Evolutionary conservation across 805 yeast species (phyloP).

Genomic region (Yueomyces sinensis): DNA sequence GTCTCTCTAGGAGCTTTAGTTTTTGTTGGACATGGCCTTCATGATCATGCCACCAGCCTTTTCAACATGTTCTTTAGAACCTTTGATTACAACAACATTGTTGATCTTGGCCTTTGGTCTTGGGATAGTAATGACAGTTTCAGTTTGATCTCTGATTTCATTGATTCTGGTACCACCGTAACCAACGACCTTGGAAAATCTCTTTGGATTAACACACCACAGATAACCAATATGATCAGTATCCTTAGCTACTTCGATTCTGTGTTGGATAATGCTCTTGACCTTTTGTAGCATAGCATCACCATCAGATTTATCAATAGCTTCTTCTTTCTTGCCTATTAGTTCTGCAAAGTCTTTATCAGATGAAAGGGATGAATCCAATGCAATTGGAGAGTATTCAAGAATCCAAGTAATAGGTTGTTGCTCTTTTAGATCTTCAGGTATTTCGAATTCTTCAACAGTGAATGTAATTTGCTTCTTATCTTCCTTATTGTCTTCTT

Average conservation of each 20-base stretch:
- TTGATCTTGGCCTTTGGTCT: slow-evolving; percentile 37
- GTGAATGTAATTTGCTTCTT: slow-evolving; percentile 37
- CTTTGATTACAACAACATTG: slow-evolving; percentile 46
- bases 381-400: slow-evolving; percentile 26
- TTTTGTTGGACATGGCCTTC: slow-evolving; percentile 10
- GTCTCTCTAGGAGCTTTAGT: too few species aligned
- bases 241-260: slow-evolving; percentile 33
- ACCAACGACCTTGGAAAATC: slow-evolving; percentile 58
- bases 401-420: slow-evolving; percentile 54
- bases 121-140: slow-evolving; percentile 53
- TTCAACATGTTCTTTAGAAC: slow-evolving; percentile 40
- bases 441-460: slow-evolving; percentile 24
- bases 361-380: slow-evolving; percentile 15
- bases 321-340: slow-evolving; percentile 30
- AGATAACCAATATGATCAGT: slow-evolving; percentile 47
- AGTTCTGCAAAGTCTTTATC: slow-evolving; percentile 33
- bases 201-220: slow-evolving; percentile 38
- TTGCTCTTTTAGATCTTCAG: slow-evolving; percentile 12
- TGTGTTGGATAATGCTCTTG: slow-evolving; percentile 29
- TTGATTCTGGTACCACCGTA: slow-evolving; percentile 60
- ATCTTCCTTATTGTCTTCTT: slow-evolving; percentile 15
- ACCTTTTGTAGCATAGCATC: slow-evolving; percentile 23
- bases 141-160: slow-evolving; percentile 43
- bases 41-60: slow-evolving; percentile 31
- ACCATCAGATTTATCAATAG: slow-evolving; percentile 30